These are phyloP conservation scores for Epichloe sibirici DNA, from an alignment of 2,329 filamentous ascomycete genomes.

Conservation along the genomic window DNA sequence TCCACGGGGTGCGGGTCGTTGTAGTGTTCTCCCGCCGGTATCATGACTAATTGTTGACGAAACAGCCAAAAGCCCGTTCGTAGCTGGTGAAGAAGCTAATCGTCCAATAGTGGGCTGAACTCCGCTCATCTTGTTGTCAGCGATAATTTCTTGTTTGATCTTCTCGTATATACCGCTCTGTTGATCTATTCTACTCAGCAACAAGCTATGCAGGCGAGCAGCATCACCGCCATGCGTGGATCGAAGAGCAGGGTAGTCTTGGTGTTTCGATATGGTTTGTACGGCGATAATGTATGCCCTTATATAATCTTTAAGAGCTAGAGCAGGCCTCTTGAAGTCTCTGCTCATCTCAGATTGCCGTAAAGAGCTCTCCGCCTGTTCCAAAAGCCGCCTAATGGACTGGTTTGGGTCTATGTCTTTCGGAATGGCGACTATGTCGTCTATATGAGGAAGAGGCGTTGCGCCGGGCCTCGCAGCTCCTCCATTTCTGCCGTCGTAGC, in stretches of 20 bases:
- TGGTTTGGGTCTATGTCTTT: slow-evolving; percentile 35
- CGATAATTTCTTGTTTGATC: slow-evolving; percentile 47
- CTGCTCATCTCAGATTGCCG: slow-evolving; percentile 49
- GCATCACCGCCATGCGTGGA: slow-evolving; percentile 35
- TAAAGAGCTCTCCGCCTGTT: slow-evolving; percentile 38
- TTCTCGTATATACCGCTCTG: slow-evolving; percentile 39
- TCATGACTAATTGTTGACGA: neutral
- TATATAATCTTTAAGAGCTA: slow-evolving; percentile 75
- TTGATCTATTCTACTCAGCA: slow-evolving; percentile 37
- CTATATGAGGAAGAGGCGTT: slow-evolving; percentile 37
- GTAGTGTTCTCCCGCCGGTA: neutral
- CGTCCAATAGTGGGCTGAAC: slow-evolving; percentile 30
- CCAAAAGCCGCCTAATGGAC: slow-evolving; percentile 41
- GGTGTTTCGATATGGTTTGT: slow-evolving; percentile 63
- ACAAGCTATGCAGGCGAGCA: slow-evolving; percentile 33
- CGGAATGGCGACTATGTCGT: slow-evolving; percentile 36
- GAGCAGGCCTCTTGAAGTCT: slow-evolving; percentile 54
- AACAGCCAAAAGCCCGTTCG: neutral
- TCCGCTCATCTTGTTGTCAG: slow-evolving; percentile 51
- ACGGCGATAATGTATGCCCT: slow-evolving; percentile 68
- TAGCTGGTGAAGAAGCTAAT: slow-evolving; percentile 9
- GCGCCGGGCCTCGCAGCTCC: slow-evolving; percentile 13
- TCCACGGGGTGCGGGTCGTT: slow-evolving; percentile 3
- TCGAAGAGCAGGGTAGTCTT: slow-evolving; percentile 56
- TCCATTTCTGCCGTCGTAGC: slow-evolving; percentile 17